These are phyloP conservation scores for Mixia osmundae DNA, from an alignment of 1,284 basidiomycete genomes.

Conservation along the genomic window DNA sequence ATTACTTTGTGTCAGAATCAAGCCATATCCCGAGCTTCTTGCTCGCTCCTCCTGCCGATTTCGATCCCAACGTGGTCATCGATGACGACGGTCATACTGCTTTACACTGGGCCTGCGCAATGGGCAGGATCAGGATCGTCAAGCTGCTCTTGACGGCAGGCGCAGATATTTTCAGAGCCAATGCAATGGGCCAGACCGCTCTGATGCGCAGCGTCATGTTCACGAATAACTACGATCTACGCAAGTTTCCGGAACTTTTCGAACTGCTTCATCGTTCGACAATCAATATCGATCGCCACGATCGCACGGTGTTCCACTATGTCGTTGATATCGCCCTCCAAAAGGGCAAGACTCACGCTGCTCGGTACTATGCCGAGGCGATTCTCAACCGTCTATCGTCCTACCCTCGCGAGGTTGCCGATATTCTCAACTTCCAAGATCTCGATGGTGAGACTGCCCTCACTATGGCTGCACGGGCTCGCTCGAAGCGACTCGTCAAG, in stretches of 20 bases:
- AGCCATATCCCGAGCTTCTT: constrained; percentile 75
- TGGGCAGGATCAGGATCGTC: constrained; percentile 92
- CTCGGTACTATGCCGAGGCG: constrained; percentile 97
- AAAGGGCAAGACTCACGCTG: constrained; percentile 91
- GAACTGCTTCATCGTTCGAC: constrained; percentile 90
- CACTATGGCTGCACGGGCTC: constrained; percentile 84
- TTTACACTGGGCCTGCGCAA: constrained; percentile 95
- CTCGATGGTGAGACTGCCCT: constrained; percentile 96
- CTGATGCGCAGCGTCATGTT: constrained; percentile 99
- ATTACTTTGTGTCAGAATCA: constrained; percentile 97
- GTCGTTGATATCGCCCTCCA: constrained; percentile 96
- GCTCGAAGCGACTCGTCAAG: constrained; percentile 91
- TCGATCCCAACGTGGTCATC: constrained; percentile 88
- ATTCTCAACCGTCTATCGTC: constrained; percentile 72
- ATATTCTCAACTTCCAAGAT: constrained; percentile 98
- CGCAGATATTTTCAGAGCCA: constrained; percentile 91
- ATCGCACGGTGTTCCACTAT: constrained; percentile 96
- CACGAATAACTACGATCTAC: constrained; percentile 96
- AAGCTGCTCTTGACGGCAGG: constrained; percentile 84
- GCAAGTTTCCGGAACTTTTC: constrained; percentile 95
- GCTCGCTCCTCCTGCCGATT: constrained; percentile 68
- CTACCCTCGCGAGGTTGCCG: constrained; percentile 86
- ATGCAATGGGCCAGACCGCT: constrained; percentile 88
- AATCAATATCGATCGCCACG: constrained; percentile 94
- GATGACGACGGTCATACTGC: constrained; percentile 97